Base-by-base conservation (phyloP, 164 flowering plant species). In the Protea cynaroides region DNA sequence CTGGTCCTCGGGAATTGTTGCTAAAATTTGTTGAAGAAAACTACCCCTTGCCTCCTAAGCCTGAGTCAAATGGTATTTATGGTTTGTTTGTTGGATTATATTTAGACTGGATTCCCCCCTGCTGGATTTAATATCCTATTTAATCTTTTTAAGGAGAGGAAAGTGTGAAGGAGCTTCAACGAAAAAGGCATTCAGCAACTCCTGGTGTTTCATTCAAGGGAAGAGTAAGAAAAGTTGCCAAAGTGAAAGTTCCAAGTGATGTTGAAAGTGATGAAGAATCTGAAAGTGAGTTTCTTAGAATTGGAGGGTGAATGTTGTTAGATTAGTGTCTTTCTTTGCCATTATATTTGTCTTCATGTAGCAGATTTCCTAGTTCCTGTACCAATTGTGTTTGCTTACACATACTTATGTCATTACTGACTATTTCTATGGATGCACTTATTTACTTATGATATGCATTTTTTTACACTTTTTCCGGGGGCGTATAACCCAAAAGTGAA, bases 1-100 rank as follows among this genome's bases (percentile, higher is more conserved):
- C 97, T 57, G 99, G 99, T 49, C 99, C 99, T 69, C 90, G 97
- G 61, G 99, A 94, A 72, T 85, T 94, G 63, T 79, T 94, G 77
- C 83, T 94, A 25, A 94, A 94, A 82, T 85, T 91, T 78, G 89
- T 94, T 54, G 99, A 94, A 64, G 99, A 94, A 67, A 83, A 91
- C 69, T 94, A 94, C 58, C 99, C 99, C 56, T 75, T 94, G 75
- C 99, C 99, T 69, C 90, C 82, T 40, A 81, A 84, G 72, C 99
- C 99, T 70, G 93, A 91, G 46, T 69, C 87, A 59, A 69, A 81
- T 69, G 99, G 97, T 89, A 70, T 38, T 29, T 18, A 9, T 17
- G 4, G 23, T 51, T 57, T 67, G 54, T 7, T 0, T 47, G 51
- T 18, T 52, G 36, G 43, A 52, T 19, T 43, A 19, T 9, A 40